Base-by-base conservation (phyloP, 129 eudicot species). In the Helianthus tuberosus region DNA sequence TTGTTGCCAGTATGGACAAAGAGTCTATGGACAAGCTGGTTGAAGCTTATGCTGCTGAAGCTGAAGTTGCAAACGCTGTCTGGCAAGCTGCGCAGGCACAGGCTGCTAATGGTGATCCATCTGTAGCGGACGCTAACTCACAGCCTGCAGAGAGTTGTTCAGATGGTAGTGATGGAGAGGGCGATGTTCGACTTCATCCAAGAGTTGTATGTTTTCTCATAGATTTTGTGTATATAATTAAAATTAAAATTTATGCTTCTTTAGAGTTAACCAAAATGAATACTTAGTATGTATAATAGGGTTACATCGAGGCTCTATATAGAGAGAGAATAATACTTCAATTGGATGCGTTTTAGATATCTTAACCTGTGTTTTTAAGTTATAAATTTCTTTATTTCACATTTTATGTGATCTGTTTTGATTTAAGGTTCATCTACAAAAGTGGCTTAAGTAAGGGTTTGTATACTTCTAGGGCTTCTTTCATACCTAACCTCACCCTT, bases 11-110 rank as follows among this genome's bases (percentile, higher is more conserved):
- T 73, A 86, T 86, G 96, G 93, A 88, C 68, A 83, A 78, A 75
- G 81, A 85, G 59, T 90, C 97, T 48, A 83, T 88, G 93, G 93
- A 89, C 36, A 90, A 78, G 82, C 87, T 94, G 49, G 93, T 89
- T n/a, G 88, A 88, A 85, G 97, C 96, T 53, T 91, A 96, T 48
- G 96, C 97, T 70, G 98, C 97, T 63, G 98, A 94, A 83, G 98
- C 96, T 36, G 93, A 94, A 75, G 97, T 89, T 69, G 96, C 91
- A 44, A 88, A 60, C 83, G 90, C 98, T 63, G 97, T 94, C 64
- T 94, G 98, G 98, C 97, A 94, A 85, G 90, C 93, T 57, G 97
- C 82, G 5, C 97, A 93, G 84, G 84, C 98, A 71, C 87, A 86
- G 47, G 87, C 98, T 58, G 85, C 87, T 60, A 69, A 75, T 77